Conservation (phyloP, 2,329 filamentous ascomycete genomes). For the Arthrobotrys musiformis region DNA sequence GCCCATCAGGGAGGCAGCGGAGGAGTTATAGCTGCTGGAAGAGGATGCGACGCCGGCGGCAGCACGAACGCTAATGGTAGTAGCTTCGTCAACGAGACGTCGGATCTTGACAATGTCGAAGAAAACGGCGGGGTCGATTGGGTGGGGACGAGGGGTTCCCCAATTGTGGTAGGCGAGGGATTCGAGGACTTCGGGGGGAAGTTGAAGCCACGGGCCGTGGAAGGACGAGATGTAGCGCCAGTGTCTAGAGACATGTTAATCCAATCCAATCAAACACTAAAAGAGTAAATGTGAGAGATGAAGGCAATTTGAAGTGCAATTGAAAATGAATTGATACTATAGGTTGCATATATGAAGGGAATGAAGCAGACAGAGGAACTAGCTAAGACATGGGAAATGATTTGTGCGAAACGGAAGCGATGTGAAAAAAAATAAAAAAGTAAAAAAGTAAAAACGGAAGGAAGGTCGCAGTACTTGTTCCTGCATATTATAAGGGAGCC, state of each 20-base stretch:
- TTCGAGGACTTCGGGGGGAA: conserved; percentile 81
- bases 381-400: neutral
- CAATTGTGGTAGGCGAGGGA: conserved; percentile 82
- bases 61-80: conserved; percentile 79
- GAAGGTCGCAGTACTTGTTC: conserved; percentile 45
- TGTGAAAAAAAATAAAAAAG: neutral
- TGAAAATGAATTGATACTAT: no score
- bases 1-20: conserved; percentile 65
- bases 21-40: conserved; percentile 62
- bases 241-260: conserved; percentile 68
- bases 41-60: conserved; percentile 77
- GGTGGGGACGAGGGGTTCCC: conserved; percentile 77
- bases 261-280: neutral
- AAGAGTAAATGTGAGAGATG: neutral
- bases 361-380: neutral
- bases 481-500: conserved; percentile 53
- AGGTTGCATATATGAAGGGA: no score
- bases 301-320: no score
- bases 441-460: neutral
- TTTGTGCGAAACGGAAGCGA: neutral
- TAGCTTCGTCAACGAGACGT: conserved; percentile 80
- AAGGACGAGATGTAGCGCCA: conserved; percentile 87
- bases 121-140: conserved; percentile 82
- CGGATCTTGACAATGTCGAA: conserved; percentile 87
- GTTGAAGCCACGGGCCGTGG: conserved; percentile 83